Base-by-base conservation (phyloP, 768 basidiomycete genomes). In the Asterophora parasitica region DNA sequence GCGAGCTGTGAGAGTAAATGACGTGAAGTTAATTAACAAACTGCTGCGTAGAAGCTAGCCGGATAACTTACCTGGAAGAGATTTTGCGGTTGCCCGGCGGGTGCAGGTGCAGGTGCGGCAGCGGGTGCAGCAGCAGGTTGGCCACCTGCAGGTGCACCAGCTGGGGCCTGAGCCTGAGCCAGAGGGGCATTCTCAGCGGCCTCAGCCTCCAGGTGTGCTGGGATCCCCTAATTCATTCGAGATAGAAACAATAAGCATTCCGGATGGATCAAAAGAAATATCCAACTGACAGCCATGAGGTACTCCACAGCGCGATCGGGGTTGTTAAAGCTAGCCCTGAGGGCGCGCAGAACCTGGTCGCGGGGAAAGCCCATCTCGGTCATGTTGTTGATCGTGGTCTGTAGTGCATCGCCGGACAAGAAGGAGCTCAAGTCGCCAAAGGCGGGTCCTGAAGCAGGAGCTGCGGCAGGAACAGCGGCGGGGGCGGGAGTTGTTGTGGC, bases 271-370 rank as follows among this genome's bases (percentile, higher is more conserved):
- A 23, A 23, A 6, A 23, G 3, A 23, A 23, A 23, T 6, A 23
- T 23, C 3, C 23, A 23, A 28, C 10, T 70, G 85, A 94, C 95
- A 51, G 62, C 95, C 81, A 98, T 85, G 46, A 99, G 71, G 66
- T 99, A 99, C 65, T 99, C 96, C n/a, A 92, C 95, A 6, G 96
- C 96, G 26, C 96, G 80, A 58, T 98, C 93, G 7, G 96, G 89
- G 68, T 99, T 98, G 68, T 99, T 99, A 71, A 79, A 99, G 61
- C 90, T 93, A 20, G 94, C 96, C 50, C 92, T 76, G 63, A 99
- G 63, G 3, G 94, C 93, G 12, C 83, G 79, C 59, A 83, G 66
- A 34, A 97, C 91, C 59, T 91, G 81, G 3, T 93, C 92, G 32
- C 83, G 77, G 50, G 79, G 77, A 58, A 94, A 98, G 6, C 96